Percentiles rank a stretch among this genome's conserved stretches.
Conservation (phyloP, 2,329 filamentous ascomycete species). For the Exophiala sp. region DNA sequence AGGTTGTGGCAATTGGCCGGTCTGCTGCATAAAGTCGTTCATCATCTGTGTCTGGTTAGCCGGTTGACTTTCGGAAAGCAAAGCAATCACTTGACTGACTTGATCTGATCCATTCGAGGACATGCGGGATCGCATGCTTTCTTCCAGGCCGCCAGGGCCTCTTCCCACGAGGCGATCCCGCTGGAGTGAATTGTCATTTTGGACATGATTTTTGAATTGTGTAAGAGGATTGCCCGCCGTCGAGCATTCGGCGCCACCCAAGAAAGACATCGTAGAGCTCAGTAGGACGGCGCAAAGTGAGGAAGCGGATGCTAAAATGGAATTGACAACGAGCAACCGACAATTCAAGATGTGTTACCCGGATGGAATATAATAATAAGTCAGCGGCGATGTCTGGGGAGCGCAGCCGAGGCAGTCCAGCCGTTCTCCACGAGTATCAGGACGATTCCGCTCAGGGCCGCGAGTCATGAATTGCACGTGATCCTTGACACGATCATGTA, state of each 20-base stretch:
- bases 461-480: too few relatives aligned
- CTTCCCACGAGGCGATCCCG: conserved; percentile 78
- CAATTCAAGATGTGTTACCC: background rate
- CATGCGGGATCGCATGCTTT: conserved; percentile 68
- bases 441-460: too few relatives aligned
- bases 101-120: conserved; percentile 68
- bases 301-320: background rate
- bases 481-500: too few relatives aligned
- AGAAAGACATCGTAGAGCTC: conserved; percentile 72
- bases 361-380: background rate
- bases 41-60: conserved; percentile 62
- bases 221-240: conserved; percentile 92
- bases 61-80: background rate
- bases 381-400: background rate
- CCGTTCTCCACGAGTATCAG: background rate
- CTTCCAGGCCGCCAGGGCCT: conserved; percentile 63
- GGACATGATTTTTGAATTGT: conserved; percentile 95
- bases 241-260: conserved; percentile 93
- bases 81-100: conserved; percentile 37
- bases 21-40: conserved; percentile 85
- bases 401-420: background rate
- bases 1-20: conserved; percentile 49
- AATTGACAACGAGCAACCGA: too few relatives aligned
- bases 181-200: conserved; percentile 92
- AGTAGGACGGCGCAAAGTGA: background rate